Evolutionary conservation across 2,329 filamentous ascomycete genomes (phyloP).

Genomic region (Colletotrichum sp.): DNA sequence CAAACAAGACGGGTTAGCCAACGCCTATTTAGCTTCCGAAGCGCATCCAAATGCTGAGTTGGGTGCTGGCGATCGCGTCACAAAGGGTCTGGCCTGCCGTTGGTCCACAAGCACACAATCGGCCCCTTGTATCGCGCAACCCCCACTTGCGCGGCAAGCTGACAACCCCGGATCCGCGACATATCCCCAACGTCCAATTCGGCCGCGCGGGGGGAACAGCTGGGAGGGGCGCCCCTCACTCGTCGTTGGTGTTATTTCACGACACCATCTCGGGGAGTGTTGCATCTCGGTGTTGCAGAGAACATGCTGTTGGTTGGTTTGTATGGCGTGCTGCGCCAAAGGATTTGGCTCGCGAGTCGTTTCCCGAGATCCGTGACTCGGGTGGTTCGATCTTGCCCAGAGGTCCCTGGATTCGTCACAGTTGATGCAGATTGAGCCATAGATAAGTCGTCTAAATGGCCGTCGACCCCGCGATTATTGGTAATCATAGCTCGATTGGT

Average conservation of each 20-base stretch:
- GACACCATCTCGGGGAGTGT: neutral
- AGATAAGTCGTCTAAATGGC: neutral
- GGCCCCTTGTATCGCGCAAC: slow-evolving; percentile 17
- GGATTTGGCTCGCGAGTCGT: neutral
- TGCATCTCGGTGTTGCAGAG: neutral
- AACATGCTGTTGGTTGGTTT: neutral
- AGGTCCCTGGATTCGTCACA: slow-evolving; percentile 3
- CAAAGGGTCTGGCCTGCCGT: neutral
- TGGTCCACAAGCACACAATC: slow-evolving; percentile 18
- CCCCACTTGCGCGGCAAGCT: neutral
- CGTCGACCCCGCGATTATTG: slow-evolving; percentile 9
- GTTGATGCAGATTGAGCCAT: slow-evolving; percentile 7
- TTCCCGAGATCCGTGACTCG: neutral
- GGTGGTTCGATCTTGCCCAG: neutral
- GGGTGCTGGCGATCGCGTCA: neutral
- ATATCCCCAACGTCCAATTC: neutral
- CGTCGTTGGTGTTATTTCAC: neutral
- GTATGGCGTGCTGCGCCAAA: slow-evolving; percentile 7
- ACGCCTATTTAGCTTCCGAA: neutral
- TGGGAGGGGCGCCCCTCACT: neutral
- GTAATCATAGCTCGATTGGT: neutral
- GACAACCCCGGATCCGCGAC: slow-evolving; percentile 6
- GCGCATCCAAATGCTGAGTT: neutral
- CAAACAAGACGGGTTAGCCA: neutral
- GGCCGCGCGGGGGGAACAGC: neutral